Percentiles rank a stretch among this genome's conserved stretches.
These are phyloP conservation scores for Vigna radiata DNA, from an alignment of 306 rosid species.

Conservation along the genomic window DNA sequence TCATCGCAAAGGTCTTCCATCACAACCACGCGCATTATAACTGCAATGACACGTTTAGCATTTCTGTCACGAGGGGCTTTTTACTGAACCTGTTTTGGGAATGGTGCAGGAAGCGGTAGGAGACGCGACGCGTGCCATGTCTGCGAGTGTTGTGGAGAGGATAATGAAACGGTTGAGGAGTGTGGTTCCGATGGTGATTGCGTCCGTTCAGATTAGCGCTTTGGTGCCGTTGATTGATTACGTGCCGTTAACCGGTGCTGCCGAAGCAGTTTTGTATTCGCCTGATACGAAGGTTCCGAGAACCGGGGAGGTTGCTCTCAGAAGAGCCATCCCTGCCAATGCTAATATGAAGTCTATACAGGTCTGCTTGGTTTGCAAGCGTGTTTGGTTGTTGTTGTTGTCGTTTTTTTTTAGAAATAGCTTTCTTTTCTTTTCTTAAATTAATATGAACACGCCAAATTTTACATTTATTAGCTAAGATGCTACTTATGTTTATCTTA, in stretches of 20 bases:
- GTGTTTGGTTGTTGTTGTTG: background rate
- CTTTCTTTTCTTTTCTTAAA: too few species aligned
- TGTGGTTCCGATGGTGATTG: slow-evolving; percentile 59
- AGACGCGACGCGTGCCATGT: slow-evolving; percentile 29
- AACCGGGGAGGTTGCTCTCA: slow-evolving; percentile 89
- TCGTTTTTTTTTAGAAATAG: too few species aligned
- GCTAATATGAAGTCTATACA: slow-evolving; percentile 85
- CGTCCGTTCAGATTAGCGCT: slow-evolving; percentile 62
- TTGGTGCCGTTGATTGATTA: slow-evolving; percentile 60
- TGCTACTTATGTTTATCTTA: too few species aligned
- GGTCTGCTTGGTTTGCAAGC: slow-evolving; percentile 49
- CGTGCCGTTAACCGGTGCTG: slow-evolving; percentile 54
- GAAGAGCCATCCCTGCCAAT: slow-evolving; percentile 92
- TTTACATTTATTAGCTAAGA: too few species aligned
- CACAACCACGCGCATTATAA: background rate
- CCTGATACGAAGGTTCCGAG: slow-evolving; percentile 92
- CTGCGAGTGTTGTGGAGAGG: slow-evolving; percentile 39
- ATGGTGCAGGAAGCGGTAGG: slow-evolving; percentile 60
- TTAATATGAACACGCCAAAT: background rate
- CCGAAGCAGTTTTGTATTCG: slow-evolving; percentile 77
- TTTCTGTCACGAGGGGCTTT: slow-evolving; percentile 7
- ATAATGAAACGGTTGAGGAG: slow-evolving; percentile 59
- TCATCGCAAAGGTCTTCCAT: slow-evolving; percentile 44
- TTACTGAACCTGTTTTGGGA: slow-evolving; percentile 51
- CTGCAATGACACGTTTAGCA: background rate